Evolutionary conservation across 805 yeast species (phyloP), one percentile per base, ranked within the genome.

Genomic region (Wilhelminamyces savonicus): DNA sequence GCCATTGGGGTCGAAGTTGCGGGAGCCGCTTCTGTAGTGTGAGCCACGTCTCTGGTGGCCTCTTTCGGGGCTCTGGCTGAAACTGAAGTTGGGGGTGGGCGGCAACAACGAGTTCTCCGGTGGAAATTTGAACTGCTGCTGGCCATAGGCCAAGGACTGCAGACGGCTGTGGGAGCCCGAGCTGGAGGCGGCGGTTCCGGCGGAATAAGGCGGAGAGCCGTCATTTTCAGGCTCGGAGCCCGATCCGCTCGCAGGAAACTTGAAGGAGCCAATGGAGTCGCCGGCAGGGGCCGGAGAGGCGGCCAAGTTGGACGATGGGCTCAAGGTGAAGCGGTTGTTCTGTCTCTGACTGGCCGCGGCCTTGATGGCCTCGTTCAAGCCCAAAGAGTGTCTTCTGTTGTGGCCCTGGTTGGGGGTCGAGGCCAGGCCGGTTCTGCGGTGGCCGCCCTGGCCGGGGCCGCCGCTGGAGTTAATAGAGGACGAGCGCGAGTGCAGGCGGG

Each of bases 291-390:
- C 78, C 38, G 74, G 76, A 55, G 76, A 78, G 13, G 36, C 32
- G 17, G 40, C 30, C 3, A 52, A 41, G 4, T 54, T 44, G 9
- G 35, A 24, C 7, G 56, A 35, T 20, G 62, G 60, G 30, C 55
- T 50, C 28, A 57, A 51, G 3, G 66, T 45, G 15, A 54, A 47
- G 41, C 59, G 44, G 39, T 64, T 64, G 39, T 64, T 64, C 36
- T 59, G 65, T 54, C 87, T 71, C 52, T 85, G 92, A 42, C 78
- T 79, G 4, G 96, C 96, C n/a, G 98, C 98, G 5, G 97, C 97
- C 43, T 80, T 80, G 46, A 84, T 87, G 9, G 97, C 97, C 58
- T 90, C 98, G 30, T 78, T 78, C 34, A 90, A 66, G 2, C 94
- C 97, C 36, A 90, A 63, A 0, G 97, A 87, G 54, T 90, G 97